Base-by-base conservation (phyloP, 2,329 filamentous ascomycete genomes). In the Penicillium sp. region DNA sequence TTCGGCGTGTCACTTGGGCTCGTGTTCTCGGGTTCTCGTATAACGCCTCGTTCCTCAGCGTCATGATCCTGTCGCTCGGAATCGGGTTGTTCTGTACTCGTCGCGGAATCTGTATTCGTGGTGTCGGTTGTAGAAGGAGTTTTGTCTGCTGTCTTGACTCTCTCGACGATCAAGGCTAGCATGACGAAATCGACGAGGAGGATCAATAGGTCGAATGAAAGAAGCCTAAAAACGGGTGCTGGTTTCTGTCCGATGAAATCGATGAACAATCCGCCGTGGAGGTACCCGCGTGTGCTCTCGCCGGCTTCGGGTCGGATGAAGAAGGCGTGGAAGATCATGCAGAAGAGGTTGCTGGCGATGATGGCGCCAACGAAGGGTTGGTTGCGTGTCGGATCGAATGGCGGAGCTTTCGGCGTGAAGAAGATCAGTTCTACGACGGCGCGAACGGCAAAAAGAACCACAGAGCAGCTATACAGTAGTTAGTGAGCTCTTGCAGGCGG, bases 161-260 rank as follows among this genome's bases (percentile, higher is more conserved):
- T 75, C 66, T 83, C 79, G 31, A 81, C 66, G 38, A 79, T 72
- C 36, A 80, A 75, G 9, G 78, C 78, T 46, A 86, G 69, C 72
- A 84, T 81, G 36, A 83, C 62, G 6, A 85, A 57, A 69, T 86
- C 82, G 56, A 86, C 65, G 5, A 75, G 54, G 53, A 84, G 59
- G 10, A 85, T 71, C 31, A 83, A 65, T 8, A 80, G 38, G 63
- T 86, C 83, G 54, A 85, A 69, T 3, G 71, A 61, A 4, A 81
- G 61, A 11, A 86, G 72, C 56, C 76, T 75, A 43, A 77, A 65
- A 62, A 79, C 80, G 47, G 80, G 78, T 3, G 79, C 76, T 2
- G 82, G 81, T 2, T 78, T 75, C 65, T 85, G 81, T 14, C 84
- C 83, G 47, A 86, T 80, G 62, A 86, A 85, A 67, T 86, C 83